Evolutionary conservation across 176 grass and related monocot species (phyloP).

Genomic region (Oryza longistaminata): DNA sequence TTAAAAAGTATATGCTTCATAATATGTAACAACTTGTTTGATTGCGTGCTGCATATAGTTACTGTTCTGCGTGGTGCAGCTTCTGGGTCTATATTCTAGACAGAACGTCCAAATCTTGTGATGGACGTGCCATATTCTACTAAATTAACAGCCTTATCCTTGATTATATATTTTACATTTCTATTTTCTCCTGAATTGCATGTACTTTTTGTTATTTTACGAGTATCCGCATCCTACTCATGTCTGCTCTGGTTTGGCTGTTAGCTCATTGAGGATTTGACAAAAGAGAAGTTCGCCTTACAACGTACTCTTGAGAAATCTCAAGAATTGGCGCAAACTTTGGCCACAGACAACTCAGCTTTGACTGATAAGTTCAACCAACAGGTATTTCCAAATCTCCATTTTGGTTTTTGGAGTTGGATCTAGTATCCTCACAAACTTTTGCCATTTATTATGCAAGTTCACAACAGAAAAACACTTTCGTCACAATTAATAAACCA

Average conservation of each 20-base stretch:
- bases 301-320: slow-evolving; percentile 88
- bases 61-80: no score
- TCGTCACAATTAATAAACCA: slow-evolving; percentile 7
- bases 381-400: slow-evolving; percentile 54
- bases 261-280: slow-evolving; percentile 98
- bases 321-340: slow-evolving; percentile 64
- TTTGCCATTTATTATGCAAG: slow-evolving; percentile 5
- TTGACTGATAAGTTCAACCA: slow-evolving; percentile 96
- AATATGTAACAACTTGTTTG: no score
- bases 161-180: not conserved
- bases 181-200: slow-evolving; percentile 12
- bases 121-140: not conserved
- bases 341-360: slow-evolving; percentile 88
- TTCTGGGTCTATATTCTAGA: not conserved
- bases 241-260: slow-evolving; percentile 31
- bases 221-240: slow-evolving; percentile 24
- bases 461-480: not conserved
- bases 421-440: not conserved
- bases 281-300: slow-evolving; percentile 91
- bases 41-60: no score
- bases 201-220: slow-evolving; percentile 24
- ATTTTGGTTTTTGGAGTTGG: not conserved
- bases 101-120: not conserved
- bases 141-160: not conserved
- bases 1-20: no score